A percentile compares a stretch with the other conserved stretches of the same genome.
Evolutionary conservation across 345 rosid genomes (phyloP).

Genomic region (Citrus medica): DNA sequence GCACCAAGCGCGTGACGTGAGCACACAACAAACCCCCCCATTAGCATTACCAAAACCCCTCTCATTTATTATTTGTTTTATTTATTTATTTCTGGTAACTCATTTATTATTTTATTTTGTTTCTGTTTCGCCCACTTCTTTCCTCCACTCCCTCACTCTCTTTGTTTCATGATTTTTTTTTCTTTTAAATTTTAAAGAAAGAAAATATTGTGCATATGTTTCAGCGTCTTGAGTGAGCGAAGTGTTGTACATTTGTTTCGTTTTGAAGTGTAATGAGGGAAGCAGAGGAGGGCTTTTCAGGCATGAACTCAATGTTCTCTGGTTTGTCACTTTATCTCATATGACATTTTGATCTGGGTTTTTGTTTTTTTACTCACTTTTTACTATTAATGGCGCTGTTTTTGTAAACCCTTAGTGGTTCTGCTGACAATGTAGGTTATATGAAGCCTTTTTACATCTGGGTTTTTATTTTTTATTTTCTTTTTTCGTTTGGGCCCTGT

Average conservation of each 20-base stretch:
- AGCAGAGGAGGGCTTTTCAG: slow-evolving; percentile 3
- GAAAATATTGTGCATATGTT: background rate
- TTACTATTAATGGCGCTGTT: background rate
- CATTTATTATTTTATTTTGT: background rate
- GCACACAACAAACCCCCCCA: background rate
- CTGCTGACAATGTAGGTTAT: slow-evolving; percentile 2
- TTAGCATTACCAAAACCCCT: background rate
- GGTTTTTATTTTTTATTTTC: background rate
- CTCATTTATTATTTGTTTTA: background rate
- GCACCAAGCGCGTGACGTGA: slow-evolving; percentile 12
- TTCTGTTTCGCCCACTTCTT: background rate
- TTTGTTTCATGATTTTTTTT: background rate
- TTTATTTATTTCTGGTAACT: background rate
- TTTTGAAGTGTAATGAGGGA: slow-evolving; percentile 2
- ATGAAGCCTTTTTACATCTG: background rate
- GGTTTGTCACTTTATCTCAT: slow-evolving; percentile 8
- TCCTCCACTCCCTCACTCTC: slow-evolving; percentile 1
- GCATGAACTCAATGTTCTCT: slow-evolving; percentile 14
- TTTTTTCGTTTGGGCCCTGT: background rate
- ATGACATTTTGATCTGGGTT: slow-evolving; percentile 3
- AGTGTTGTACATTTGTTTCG: background rate
- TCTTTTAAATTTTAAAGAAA: too few relatives aligned
- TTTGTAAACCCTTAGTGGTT: background rate
- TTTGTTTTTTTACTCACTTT: background rate
- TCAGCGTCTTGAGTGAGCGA: background rate